Base-by-base conservation (phyloP, 345 rosid species). In the Brassica juncea region DNA sequence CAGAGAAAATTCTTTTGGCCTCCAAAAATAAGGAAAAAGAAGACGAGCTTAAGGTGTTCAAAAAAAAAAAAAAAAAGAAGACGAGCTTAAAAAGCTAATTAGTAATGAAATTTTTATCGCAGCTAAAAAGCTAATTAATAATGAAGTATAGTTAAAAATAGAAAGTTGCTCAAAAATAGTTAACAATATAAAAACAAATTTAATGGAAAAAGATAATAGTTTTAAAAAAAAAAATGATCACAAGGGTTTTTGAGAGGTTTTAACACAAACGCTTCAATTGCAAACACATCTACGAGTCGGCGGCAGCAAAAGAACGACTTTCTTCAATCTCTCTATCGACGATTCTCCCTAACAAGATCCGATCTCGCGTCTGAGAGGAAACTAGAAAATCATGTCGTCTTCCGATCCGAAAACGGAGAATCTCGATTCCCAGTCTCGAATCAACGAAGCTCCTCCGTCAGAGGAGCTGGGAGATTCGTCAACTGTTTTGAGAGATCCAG, bases 401-500 rank as follows among this genome's bases (percentile, higher is more conserved):
- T 6, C 81, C 11, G 82, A 79, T 84, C 73, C 80, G 32, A 58
- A 52, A 1, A 37, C 77, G 55, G 73, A 76, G 59, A 35, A 59
- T 58, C 12, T 76, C 39, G 84, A 81, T 3, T 39, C 75, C 54
- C 39, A 44, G 44, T 5, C 84, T 71, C 77, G 4, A 62, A 68
- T 14, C 62, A 68, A 76, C 64, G 30, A 77, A 61, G 47, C 2
- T 58, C 28, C 2, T 16, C 69, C 80, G 6, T 75, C 79, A 3
- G 76, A 55, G 70, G 21, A 76, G 4, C 37, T 55, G 0, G 84
- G 70, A 59, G 84, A 76, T 71, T 76, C 80, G 6, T 81, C 84
- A 35, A 25, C 70, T 1, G 67, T 75, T 1, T 39, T 7, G 64
- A 4, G 8, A 76, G 80, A 76, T 66, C 77, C 73, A 64, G 80